Base-by-base conservation (phyloP, 2,329 filamentous ascomycete species). In the Talaromyces islandicus region DNA sequence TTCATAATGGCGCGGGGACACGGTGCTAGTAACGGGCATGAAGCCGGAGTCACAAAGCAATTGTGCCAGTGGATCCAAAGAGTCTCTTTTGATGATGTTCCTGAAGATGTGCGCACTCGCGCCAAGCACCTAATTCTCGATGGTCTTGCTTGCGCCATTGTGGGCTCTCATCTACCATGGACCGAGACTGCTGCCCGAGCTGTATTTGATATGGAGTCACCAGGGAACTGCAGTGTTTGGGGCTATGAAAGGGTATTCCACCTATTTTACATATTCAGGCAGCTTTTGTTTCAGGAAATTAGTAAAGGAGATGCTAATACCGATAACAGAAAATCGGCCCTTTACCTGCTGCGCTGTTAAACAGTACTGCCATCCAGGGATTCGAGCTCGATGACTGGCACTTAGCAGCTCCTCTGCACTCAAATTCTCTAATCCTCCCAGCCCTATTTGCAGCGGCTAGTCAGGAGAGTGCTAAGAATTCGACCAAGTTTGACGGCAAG, bases 351-450 rank as follows among this genome's bases (percentile, higher is more conserved):
- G 73, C 75, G 0, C 60, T 79, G 0, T 60, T 80, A 7, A 80
- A 80, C 62, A 72, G 73, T 19, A 69, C 75, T 1, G 77, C 76
- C 60, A 76, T 79, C 56, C 78, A 80, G 64, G 76, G 70, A 1
- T 75, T 75, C 38, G 77, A 80, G 62, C 63, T 80, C 1, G 77
- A 80, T 60, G 78, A 80, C 61, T 79, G 69, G 59, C 77, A 80
- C 62, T 68, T 64, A 35, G 65, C 65, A 29, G 77, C 77, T 1
- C 78, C 77, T 0, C 59, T 78, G 2, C 76, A 79, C 64, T 74
- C 70, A 1, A 72, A 71, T 43, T 66, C 68, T 6, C 68, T 79
- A 35, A 32, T 78, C 5, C 62, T 79, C 1, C 77, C 76, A 0
- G 69, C 77, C 0, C 66, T 80, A 0, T 69, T 80, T 19, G 77